A percentile compares a stretch with the other conserved stretches of the same genome.
phyloP scores from a whole-genome alignment of 345 rosid species.

The Draba incana region DNA sequence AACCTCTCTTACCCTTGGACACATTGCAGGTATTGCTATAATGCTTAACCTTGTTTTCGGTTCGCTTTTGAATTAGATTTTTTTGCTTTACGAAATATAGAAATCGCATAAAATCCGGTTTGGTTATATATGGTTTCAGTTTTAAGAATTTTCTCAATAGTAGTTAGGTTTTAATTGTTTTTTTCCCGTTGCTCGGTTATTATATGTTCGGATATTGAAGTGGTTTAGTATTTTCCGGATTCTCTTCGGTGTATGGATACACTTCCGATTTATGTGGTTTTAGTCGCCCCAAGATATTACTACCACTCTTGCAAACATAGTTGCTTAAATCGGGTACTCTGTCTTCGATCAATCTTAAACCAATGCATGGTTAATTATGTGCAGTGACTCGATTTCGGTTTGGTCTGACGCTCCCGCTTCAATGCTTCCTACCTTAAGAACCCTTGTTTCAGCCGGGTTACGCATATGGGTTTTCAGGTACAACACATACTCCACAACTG shows the following conservation, averaged over 20 bases:
- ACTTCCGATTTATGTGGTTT: background rate
- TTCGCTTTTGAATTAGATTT: background rate
- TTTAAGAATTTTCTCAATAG: background rate
- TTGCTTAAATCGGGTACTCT: background rate
- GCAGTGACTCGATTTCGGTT: slow-evolving; percentile 47
- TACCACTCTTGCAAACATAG: background rate
- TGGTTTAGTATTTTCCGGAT: no score
- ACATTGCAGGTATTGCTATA: slow-evolving; percentile 65
- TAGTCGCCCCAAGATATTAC: background rate
- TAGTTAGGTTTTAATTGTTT: background rate
- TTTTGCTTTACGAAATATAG: background rate
- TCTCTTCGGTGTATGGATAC: background rate
- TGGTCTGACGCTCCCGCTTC: slow-evolving; percentile 76
- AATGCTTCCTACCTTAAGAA: slow-evolving; percentile 65
- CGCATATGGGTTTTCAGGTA: slow-evolving; percentile 85
- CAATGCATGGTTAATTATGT: slow-evolving; percentile 14
- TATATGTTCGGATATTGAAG: no score
- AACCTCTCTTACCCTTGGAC: slow-evolving; percentile 70
- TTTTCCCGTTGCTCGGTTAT: no score
- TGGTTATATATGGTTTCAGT: background rate
- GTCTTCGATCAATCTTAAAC: background rate
- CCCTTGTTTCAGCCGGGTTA: slow-evolving; percentile 68
- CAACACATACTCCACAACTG: background rate
- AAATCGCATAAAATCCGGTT: background rate
- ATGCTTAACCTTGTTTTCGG: background rate